Evolutionary conservation across 768 basidiomycete species (phyloP), one percentile per base, ranked within the genome.

Genomic region (Serendipita vermifera): DNA sequence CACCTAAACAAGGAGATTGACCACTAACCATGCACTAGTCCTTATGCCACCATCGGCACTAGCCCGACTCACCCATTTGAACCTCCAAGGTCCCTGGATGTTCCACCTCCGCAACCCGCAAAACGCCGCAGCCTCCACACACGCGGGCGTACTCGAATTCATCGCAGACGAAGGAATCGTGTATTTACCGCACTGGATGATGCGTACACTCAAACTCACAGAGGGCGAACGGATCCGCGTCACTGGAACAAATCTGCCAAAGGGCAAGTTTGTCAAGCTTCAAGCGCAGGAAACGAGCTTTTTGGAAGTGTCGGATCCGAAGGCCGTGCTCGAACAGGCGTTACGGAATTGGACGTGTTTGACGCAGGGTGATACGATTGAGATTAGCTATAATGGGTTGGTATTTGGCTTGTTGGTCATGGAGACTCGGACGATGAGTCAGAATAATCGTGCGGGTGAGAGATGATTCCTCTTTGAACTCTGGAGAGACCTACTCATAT

Each of bases 111-210:
- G 88, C 48, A 98, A 98, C 69, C 94, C 96, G 1, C 51, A 71
- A 63, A 93, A 85, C 71, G 75, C 77, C 54, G 87, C 81, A 32
- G 86, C 79, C 55, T 92, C 79, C 20, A 98, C 96, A 1, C 90
- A 99, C 66, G 88, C 87, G 1, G 96, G 96, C 74, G 96, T 99
- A 26, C 79, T 99, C 27, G 96, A 99, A 66, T 99, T 99, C 70
- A 97, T 97, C 61, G 94, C 96, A 2, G 85, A 96, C 57, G 94
- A 98, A 68, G 96, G 96, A 11, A 76, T 86, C 13, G 93, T 93
- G 2, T 86, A 98, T 73, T 75, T 99, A 14, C 96, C 96, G 0
- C 86, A 91, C 62, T 99, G 96, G 96, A 94, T 99, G 88, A 99
- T 99, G 94, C 92, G 87, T 72, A 92, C 90, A 3, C 73, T 99